phyloP scores from a whole-genome alignment of 495 filamentous ascomycete genomes.

The Penicillium turbatum region DNA sequence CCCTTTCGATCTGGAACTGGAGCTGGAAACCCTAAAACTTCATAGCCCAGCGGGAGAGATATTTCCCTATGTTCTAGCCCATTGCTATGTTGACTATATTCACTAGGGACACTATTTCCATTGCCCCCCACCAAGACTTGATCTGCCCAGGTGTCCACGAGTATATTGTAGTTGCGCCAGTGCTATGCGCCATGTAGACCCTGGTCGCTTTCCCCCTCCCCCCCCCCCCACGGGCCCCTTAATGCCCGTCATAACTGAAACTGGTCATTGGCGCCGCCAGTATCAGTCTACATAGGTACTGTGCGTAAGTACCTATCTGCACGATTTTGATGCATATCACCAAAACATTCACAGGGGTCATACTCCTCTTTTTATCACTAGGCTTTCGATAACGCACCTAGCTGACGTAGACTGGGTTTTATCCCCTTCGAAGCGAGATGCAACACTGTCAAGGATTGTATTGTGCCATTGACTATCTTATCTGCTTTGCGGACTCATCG shows the following conservation, averaged over 20 bases:
- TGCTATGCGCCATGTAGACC: background rate
- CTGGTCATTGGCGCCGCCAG: conserved; percentile 2
- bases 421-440: background rate
- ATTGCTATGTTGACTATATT: background rate
- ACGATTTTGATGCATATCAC: background rate
- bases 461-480: conserved; percentile 1
- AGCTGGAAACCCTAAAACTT: background rate
- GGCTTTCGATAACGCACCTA: background rate
- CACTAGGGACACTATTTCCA: background rate
- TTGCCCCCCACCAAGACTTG: background rate
- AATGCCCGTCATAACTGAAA: conserved; percentile 3
- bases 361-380: background rate
- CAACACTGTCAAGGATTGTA: background rate
- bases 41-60: background rate
- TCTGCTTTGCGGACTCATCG: background rate
- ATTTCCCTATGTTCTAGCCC: background rate
- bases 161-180: background rate
- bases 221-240: conserved; percentile 3
- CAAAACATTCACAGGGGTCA: conserved; percentile 1
- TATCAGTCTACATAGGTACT: background rate
- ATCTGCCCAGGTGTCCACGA: background rate
- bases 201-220: background rate
- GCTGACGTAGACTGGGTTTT: background rate
- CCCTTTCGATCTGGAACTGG: background rate
- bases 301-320: background rate